Base-by-base conservation (phyloP, 768 basidiomycete genomes). In the Lactarius vividus region DNA sequence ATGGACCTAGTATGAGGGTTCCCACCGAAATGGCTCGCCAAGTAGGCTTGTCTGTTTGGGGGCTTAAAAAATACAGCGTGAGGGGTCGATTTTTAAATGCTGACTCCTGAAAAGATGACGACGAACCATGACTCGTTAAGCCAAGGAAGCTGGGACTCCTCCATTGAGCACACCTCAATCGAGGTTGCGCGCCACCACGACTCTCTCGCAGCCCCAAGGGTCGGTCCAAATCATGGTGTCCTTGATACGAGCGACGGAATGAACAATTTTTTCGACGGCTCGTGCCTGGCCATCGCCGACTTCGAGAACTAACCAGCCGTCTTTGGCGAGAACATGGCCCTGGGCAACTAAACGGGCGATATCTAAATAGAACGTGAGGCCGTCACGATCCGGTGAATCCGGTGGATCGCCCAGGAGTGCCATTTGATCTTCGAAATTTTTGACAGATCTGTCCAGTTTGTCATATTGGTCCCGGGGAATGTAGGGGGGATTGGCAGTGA, bases 401-500 rank as follows among this genome's bases (percentile, higher is more conserved):
- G 82, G 77, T 26, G 80, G 80, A 59, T 92, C 93, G 26, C 92
- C 94, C 52, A 94, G 81, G 28, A 98, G 83, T 13, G 96, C 96
- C 18, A 78, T 81, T 10, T 82, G 84, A 77, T 96, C 94, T 76
- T 98, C 96, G 74, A 85, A 91, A 60, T 84, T 79, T 59, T 78
- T 83, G 61, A 98, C 95, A 57, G 86, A 88, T n/a, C 73, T 66
- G 9, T 88, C 83, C 39, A 98, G 82, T 28, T 71, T 59, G 52
- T 83, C 76, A 73, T 88, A 96, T 65, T 89, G 88, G 44, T 76
- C 70, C 68, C 75, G 80, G 42, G 94, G 81, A 69, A 98, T 91
- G 76, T 97, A 98, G 11, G 93, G 91, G 29, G 91, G 91, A 77
- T 95, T 96, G 18, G 88, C 85, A 13, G 92, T 93, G 72, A 95